Conservation (phyloP, 306 rosid genomes). For the Senna siamea region DNA sequence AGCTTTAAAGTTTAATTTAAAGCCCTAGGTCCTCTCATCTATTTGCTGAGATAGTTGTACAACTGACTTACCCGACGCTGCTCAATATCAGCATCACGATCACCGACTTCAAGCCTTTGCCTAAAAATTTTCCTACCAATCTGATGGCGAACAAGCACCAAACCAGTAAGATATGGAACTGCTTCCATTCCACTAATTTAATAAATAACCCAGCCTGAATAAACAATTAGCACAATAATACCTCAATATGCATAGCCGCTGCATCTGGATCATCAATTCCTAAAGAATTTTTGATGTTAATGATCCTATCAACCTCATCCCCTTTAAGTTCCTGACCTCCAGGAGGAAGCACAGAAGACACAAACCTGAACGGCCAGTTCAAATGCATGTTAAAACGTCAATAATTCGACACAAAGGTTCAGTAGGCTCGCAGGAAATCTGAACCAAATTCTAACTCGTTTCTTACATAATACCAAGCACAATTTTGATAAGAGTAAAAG, state of each 20-base stretch:
- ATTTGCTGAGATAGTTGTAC: constrained; percentile 16
- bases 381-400: neutral
- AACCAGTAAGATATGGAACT: constrained; percentile 33
- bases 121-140: constrained; percentile 87
- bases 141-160: constrained; percentile 52
- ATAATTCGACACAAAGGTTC: constrained; percentile 29
- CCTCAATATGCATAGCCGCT: constrained; percentile 98
- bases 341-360: constrained; percentile 80
- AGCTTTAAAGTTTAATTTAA: constrained; percentile 55
- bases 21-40: constrained; percentile 13
- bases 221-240: constrained; percentile 35
- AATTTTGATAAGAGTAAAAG: neutral
- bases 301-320: constrained; percentile 74
- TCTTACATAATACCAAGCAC: neutral
- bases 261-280: constrained; percentile 98
- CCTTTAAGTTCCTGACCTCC: constrained; percentile 85
- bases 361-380: constrained; percentile 55
- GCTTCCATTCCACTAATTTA: constrained; percentile 22
- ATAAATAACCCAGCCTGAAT: constrained; percentile 24
- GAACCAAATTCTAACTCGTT: constrained; percentile 19
- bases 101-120: constrained; percentile 96
- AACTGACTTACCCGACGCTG: constrained; percentile 86
- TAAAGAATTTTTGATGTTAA: constrained; percentile 74
- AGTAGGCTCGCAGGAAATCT: neutral
- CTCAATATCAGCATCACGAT: constrained; percentile 79